Evolutionary conservation across 768 basidiomycete genomes (phyloP), one percentile per base, ranked within the genome.

Genomic region (Russula emetica): DNA sequence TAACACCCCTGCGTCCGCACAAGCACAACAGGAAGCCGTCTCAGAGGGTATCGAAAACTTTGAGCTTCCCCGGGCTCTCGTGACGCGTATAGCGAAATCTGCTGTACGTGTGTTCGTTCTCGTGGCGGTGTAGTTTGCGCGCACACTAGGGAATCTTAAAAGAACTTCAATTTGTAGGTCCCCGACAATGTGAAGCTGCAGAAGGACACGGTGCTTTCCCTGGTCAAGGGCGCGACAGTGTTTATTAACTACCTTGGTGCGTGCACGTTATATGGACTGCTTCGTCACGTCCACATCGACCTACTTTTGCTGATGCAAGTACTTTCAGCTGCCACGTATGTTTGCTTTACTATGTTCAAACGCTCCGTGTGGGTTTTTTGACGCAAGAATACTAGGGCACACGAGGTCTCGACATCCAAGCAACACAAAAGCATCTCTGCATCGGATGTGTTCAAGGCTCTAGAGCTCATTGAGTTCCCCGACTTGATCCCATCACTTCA

Each of bases 181-280:
- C 92, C 93, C 7, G 87, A 92, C 0, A 87, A 85, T 68, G 82
- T 87, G 14, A 96, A 96, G 71, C 74, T 97, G 61, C 90, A 94
- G 70, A 96, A 94, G 66, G 96, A 98, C 63, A 90, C 91, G 0
- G 85, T 94, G 0, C 73, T 90, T 1, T 91, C 93, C 14, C 79
- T 97, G 11, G 80, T 90, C 16, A 94, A 94, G 72, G 88, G 88
- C 34, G 92, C 94, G 4, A 95, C 95, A 0, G 89, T 98, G 57
- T 98, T 98, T 74, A 94, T 99, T 69, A 95, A 90, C 73, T 96
- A 94, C 70, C 78, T 98, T 9, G 88, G 95, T 89, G 73, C 69
- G 86, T 77, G 58, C 16, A 16, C 16, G 38, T 26, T 66, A 22
- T 9, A n/a, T 66, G 54, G 20, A 45, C 30, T 50, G 1, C 54